Conservation (phyloP, 306 rosid genomes). For the Crataegus laevigata region DNA sequence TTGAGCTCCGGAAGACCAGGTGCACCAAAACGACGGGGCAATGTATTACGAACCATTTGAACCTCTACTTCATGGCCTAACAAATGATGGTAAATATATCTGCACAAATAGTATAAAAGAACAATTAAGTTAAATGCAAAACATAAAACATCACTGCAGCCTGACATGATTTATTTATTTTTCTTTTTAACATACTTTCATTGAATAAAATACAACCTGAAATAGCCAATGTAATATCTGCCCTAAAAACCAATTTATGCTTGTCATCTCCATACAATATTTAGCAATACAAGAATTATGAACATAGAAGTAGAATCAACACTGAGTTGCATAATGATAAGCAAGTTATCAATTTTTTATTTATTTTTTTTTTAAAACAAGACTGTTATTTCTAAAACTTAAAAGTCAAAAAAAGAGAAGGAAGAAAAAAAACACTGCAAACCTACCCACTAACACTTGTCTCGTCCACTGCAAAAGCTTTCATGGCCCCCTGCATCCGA, state of each 20-base stretch:
- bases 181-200: background rate
- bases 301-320: too few relatives aligned
- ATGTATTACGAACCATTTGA: conserved; percentile 95
- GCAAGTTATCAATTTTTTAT: background rate
- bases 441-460: conserved; percentile 99
- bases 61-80: conserved; percentile 99
- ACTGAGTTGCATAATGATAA: background rate
- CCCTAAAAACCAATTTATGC: background rate
- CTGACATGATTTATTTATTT: background rate
- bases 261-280: background rate
- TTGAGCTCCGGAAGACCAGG: conserved; percentile 99
- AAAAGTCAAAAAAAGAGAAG: background rate
- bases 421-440: background rate
- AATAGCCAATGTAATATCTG: background rate
- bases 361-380: background rate
- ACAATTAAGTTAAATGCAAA: background rate
- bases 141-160: background rate
- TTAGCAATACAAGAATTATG: background rate
- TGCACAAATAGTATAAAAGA: conserved; percentile 25
- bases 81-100: conserved; percentile 94
- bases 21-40: conserved; percentile 98
- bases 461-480: conserved; percentile 97
- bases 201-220: background rate
- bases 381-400: background rate
- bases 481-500: conserved; percentile 99